Conservation (phyloP, 2,329 filamentous ascomycete species). For the Sordariomycetes sp. region DNA sequence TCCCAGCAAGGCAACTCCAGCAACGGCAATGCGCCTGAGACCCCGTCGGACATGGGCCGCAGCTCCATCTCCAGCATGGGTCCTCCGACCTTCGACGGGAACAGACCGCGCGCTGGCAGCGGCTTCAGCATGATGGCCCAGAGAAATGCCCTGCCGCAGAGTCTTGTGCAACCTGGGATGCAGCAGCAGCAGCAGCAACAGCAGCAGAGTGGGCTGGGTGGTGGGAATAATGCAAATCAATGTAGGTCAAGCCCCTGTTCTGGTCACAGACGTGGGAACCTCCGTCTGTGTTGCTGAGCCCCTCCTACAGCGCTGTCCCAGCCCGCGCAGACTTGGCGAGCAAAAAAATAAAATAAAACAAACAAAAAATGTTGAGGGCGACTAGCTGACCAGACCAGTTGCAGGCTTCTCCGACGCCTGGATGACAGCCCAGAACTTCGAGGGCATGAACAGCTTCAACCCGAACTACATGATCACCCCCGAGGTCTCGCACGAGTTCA, state of each 20-base stretch:
- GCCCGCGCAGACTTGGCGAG: not conserved
- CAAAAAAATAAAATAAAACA: slow-evolving; percentile 11
- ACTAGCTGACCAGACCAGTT: slow-evolving; percentile 44
- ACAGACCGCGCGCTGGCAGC: slow-evolving; percentile 7
- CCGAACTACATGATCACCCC: slow-evolving; percentile 89
- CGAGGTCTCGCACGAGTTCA: slow-evolving; percentile 94
- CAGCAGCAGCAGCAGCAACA: too few relatives aligned
- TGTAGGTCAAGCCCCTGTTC: slow-evolving; percentile 51
- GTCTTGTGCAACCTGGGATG: too few relatives aligned
- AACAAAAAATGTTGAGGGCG: too few relatives aligned
- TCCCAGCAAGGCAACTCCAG: too few relatives aligned
- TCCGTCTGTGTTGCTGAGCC: not conserved
- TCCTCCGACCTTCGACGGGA: slow-evolving; percentile 25
- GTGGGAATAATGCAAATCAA: slow-evolving; percentile 56
- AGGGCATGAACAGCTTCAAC: slow-evolving; percentile 92
- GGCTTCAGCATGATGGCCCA: slow-evolving; percentile 19
- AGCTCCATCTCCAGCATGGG: slow-evolving; percentile 51
- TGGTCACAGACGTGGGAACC: not conserved
- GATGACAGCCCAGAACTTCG: slow-evolving; percentile 71
- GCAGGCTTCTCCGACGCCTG: slow-evolving; percentile 75
- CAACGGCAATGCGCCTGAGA: slow-evolving; percentile 15
- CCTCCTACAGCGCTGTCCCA: not conserved
- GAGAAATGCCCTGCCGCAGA: slow-evolving; percentile 44
- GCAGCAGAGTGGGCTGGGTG: slow-evolving; percentile 44
- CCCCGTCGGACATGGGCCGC: slow-evolving; percentile 37